Evolutionary conservation across 805 yeast genomes (phyloP), one percentile per base, ranked within the genome.

Genomic region (Saccharomycodes ludwigii): DNA sequence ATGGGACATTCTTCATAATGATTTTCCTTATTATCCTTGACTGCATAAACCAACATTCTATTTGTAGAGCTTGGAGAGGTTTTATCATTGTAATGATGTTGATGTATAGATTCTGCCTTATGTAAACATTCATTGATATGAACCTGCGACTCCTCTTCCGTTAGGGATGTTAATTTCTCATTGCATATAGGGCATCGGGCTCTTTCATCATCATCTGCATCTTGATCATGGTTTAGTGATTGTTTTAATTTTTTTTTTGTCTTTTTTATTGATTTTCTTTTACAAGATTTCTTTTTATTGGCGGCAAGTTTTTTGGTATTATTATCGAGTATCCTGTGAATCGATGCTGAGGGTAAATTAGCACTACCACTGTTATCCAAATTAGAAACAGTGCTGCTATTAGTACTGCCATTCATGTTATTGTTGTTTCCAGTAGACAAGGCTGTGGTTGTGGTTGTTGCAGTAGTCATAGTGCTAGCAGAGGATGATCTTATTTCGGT

Each of bases 1-100:
- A 91, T 88, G 11, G 84, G 88, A 52, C 99, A 91, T 52, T 91
- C 97, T 34, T 40, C 3, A 20, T 10, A 20, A 20, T 10, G 22
- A 29, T 29, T 33, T 13, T 37, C 34, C 18, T 43, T 5, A 14
- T 46, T 40, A 10, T 37, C 29, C 2, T 62, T 56, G 2, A 65
- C 42, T 13, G 44, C 69, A 51, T 81, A 84, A 1, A 85, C 91
- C 30, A 91, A 61, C 96, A 91, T 86, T 37, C 94, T 66, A 50
- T 86, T 86, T 9, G 44, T 27, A 5, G 48, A 43, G 19, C 41
- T 42, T 10, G 34, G 36, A 9, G 19, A 68, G 61, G 4, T 65
- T 58, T 26, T 84, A 54, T 31, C 65, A 65, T 33, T 68, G 66
- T 21, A 68, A 69, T 5, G 74, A 68, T 50, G 53, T 30, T 54